These are phyloP conservation scores for Ogataea pilisensis DNA, from an alignment of 805 yeast species.

Conservation along the genomic window DNA sequence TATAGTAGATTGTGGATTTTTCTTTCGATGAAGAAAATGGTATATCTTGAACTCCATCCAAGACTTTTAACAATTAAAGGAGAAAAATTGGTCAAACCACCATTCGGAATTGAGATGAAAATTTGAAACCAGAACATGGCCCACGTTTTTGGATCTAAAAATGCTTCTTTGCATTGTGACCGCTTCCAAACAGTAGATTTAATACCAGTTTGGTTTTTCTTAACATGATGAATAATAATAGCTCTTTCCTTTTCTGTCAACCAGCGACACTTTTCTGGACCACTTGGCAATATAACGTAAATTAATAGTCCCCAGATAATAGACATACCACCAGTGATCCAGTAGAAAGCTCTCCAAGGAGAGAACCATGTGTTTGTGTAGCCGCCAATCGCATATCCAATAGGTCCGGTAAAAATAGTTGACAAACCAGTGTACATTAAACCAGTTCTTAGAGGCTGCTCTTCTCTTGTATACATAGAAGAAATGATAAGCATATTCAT, in stretches of 20 bases:
- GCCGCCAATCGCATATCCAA: constrained; percentile 43
- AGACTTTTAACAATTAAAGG: constrained; percentile 32
- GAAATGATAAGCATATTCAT: constrained; percentile 50
- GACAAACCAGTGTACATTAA: constrained; percentile 42
- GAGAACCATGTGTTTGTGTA: constrained; percentile 37
- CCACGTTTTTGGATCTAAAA: constrained; percentile 50
- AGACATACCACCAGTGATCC: constrained; percentile 57
- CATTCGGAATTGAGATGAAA: constrained; percentile 51
- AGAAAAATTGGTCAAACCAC: constrained; percentile 51
- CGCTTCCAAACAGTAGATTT: constrained; percentile 51
- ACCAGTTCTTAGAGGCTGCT: constrained; percentile 40
- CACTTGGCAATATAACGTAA: constrained; percentile 33
- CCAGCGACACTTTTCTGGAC: constrained; percentile 52
- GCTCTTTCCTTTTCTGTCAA: constrained; percentile 43
- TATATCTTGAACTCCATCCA: constrained; percentile 27
- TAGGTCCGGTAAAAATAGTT: constrained; percentile 44
- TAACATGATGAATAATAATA: constrained; percentile 51
- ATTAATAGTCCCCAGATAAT: constrained; percentile 43
- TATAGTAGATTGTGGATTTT: not conserved
- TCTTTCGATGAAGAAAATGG: constrained; percentile 12
- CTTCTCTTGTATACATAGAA: constrained; percentile 51
- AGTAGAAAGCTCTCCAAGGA: constrained; percentile 58
- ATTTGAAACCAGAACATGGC: constrained; percentile 41
- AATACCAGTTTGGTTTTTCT: constrained; percentile 56
- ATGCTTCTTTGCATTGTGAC: constrained; percentile 53